Conservation (phyloP, 768 basidiomycete species). For the Collybia nuda region DNA sequence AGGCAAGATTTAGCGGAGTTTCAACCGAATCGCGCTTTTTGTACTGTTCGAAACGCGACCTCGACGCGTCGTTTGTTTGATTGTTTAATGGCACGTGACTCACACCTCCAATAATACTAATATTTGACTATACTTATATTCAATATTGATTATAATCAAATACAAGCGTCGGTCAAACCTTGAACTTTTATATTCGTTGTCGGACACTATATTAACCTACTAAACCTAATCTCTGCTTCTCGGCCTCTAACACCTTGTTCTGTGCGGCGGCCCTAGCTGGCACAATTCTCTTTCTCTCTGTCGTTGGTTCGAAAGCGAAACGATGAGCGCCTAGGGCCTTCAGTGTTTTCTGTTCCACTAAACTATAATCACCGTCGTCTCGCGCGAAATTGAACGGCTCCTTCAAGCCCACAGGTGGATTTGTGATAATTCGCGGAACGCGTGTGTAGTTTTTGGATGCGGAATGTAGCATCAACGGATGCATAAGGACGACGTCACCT, state of each 20-base stretch:
- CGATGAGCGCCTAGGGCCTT: conserved; percentile 47
- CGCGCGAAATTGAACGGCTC: conserved; percentile 55
- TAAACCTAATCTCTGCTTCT: conserved; percentile 36
- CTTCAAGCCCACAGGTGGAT: conserved; percentile 57
- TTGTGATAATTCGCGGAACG: conserved; percentile 60
- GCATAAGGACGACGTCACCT: conserved; percentile 65
- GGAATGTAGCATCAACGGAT: conserved; percentile 66
- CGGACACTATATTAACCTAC: too few relatives aligned
- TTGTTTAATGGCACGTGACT: conserved; percentile 2
- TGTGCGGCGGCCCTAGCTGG: conserved; percentile 44
- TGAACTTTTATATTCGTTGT: too few relatives aligned
- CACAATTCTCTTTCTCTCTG: conserved; percentile 45
- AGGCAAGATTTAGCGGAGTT: conserved; percentile 19
- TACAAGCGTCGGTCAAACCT: too few relatives aligned
- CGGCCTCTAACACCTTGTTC: conserved; percentile 48
- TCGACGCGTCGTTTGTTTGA: conserved; percentile 14
- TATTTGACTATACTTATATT: too few relatives aligned
- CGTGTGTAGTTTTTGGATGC: conserved; percentile 61
- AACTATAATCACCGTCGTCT: conserved; percentile 45
- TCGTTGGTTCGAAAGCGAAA: conserved; percentile 44
- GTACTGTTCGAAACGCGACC: conserved; percentile 17
- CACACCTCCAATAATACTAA: too few relatives aligned
- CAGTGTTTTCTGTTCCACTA: conserved; percentile 62
- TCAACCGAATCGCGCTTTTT: conserved; percentile 22
- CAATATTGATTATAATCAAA: too few relatives aligned